Evolutionary conservation across 768 basidiomycete species (phyloP).

Genomic region (Saitozyma podzolica): DNA sequence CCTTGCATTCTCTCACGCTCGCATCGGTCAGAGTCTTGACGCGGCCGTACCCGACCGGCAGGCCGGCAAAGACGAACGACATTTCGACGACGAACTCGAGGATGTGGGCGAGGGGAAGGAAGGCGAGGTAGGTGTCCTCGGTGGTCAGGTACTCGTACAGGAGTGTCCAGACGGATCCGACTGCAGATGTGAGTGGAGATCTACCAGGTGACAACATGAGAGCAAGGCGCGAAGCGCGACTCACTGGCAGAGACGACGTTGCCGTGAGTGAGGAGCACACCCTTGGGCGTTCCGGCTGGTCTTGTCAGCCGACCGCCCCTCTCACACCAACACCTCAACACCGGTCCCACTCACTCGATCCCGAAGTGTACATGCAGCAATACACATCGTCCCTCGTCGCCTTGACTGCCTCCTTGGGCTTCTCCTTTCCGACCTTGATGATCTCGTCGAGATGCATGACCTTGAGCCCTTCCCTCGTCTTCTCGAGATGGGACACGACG

Average conservation of each 20-base stretch:
- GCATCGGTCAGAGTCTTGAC: conserved; percentile 95
- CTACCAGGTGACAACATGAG: conserved; percentile 1
- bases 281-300: conserved; percentile 93
- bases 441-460: conserved; percentile 71
- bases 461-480: conserved; percentile 62
- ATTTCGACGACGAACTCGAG: conserved; percentile 93
- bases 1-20: conserved; percentile 82
- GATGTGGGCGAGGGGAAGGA: conserved; percentile 91
- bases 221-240: conserved; percentile 2
- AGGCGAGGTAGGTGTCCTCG: conserved; percentile 75
- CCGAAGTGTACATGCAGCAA: conserved; percentile 76
- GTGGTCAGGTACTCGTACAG: conserved; percentile 60
- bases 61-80: conserved; percentile 68
- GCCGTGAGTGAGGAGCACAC: conserved; percentile 80
- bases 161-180: conserved; percentile 75
- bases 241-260: conserved; percentile 76
- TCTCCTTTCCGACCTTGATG: conserved; percentile 63
- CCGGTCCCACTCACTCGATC: conserved; percentile 45
- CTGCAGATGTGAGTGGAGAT: conserved; percentile 42
- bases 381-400: conserved; percentile 62
- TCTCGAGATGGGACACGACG: conserved; percentile 58
- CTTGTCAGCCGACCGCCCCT: conserved; percentile 46
- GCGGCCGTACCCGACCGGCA: conserved; percentile 83
- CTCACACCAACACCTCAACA: no score
- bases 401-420: conserved; percentile 59